Evolutionary conservation across 1,284 basidiomycete species (phyloP).

Genomic region (Pyrrhoderma noxium): DNA sequence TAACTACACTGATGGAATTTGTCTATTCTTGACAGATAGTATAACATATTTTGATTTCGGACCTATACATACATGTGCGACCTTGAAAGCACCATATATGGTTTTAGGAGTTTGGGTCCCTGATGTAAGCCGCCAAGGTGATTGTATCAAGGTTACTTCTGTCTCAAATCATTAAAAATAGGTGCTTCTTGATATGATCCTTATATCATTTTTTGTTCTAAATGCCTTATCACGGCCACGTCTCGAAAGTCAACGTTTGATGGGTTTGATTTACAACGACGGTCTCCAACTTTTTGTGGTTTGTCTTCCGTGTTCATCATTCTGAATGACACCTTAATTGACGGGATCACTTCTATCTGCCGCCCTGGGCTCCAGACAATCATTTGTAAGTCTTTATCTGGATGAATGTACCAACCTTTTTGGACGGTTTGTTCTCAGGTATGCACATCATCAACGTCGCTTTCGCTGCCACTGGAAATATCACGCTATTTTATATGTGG

Average conservation of each 20-base stretch:
- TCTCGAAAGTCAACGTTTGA: neutral
- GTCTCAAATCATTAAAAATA: neutral
- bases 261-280: slow-evolving; percentile 10
- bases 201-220: slow-evolving; percentile 6
- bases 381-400: slow-evolving; percentile 2
- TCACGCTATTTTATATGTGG: slow-evolving; percentile 4
- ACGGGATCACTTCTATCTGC: neutral
- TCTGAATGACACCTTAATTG: neutral
- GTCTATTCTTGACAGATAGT: slow-evolving; percentile 3
- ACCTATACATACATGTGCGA: neutral
- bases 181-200: slow-evolving; percentile 6
- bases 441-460: slow-evolving; percentile 11
- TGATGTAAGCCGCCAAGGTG: neutral
- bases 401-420: too few species aligned
- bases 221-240: slow-evolving; percentile 11
- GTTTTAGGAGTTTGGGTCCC: slow-evolving; percentile 9
- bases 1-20: too few species aligned
- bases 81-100: neutral
- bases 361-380: too few species aligned
- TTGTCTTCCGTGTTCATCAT: neutral
- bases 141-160: neutral
- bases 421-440: neutral
- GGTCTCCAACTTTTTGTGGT: slow-evolving; percentile 13
- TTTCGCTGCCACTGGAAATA: neutral
- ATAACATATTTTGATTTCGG: slow-evolving; percentile 3